These are phyloP conservation scores for Ramularia collo-cygni DNA, from an alignment of 2,329 filamentous ascomycete species.

Conservation along the genomic window DNA sequence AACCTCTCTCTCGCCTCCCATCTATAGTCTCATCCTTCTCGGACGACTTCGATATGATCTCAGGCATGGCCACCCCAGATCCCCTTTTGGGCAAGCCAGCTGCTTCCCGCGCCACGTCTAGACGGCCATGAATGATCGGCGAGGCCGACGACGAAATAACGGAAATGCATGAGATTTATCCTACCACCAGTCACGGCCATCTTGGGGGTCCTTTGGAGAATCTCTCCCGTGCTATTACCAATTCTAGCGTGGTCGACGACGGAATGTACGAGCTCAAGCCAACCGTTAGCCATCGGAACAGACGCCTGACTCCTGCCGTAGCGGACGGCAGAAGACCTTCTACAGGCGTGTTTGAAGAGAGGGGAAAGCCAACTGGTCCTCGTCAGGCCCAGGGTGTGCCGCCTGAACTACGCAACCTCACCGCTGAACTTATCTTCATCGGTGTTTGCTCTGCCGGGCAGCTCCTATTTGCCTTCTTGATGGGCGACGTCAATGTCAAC, in stretches of 20 bases:
- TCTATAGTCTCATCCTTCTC: conserved; percentile 7
- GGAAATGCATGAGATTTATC: conserved; percentile 7
- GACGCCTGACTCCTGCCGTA: conserved; percentile 8
- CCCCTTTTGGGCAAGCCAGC: conserved; percentile 11
- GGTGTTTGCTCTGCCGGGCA: conserved; percentile 39
- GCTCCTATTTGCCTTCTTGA: conserved; percentile 37
- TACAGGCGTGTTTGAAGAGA: conserved; percentile 8
- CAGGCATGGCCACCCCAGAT: conserved; percentile 11
- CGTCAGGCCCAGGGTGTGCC: conserved; percentile 24
- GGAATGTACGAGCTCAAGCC: conserved; percentile 7
- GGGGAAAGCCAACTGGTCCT: conserved; percentile 1
- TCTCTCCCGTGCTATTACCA: conserved; percentile 11
- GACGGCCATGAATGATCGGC: conserved; percentile 6
- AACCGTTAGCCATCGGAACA: conserved; percentile 6
- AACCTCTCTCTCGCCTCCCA: conserved; percentile 7
- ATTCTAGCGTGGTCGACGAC: conserved; percentile 8
- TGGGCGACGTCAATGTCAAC: conserved; percentile 37
- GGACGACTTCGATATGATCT: conserved; percentile 10
- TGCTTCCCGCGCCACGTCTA: conserved; percentile 5
- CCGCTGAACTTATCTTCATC: conserved; percentile 36
- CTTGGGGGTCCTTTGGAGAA: conserved; percentile 17
- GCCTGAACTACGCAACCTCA: conserved; percentile 35
- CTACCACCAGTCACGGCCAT: conserved; percentile 8
- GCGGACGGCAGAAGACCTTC: conserved; percentile 10
- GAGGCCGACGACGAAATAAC: conserved; percentile 10